Evolutionary conservation across 345 rosid genomes (phyloP).

Genomic region (Brassica incana): DNA sequence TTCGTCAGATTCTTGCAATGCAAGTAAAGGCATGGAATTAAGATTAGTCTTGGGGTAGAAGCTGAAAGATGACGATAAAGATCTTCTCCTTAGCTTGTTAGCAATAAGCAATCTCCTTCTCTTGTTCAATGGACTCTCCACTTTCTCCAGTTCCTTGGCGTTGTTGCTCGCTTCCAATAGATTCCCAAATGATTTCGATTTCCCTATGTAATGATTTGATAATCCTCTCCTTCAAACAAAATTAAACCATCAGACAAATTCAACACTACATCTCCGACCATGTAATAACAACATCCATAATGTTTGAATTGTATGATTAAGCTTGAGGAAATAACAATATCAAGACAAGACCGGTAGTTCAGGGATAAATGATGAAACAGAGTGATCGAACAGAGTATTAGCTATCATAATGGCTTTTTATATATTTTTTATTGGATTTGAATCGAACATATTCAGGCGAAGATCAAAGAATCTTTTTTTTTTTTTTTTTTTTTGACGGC

Average conservation of each 20-base stretch:
- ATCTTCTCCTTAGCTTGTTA: slow-evolving; percentile 46
- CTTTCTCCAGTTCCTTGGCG: slow-evolving; percentile 62
- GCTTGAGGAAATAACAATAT: neutral
- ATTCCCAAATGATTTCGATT: slow-evolving; percentile 79
- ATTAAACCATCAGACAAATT: neutral
- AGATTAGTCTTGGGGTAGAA: slow-evolving; percentile 60
- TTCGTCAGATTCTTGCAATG: slow-evolving; percentile 45
- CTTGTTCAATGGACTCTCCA: slow-evolving; percentile 79
- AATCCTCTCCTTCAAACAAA: slow-evolving; percentile 61
- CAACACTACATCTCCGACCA: neutral
- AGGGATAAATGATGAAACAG: neutral
- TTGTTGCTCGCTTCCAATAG: slow-evolving; percentile 47
- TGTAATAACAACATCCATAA: neutral
- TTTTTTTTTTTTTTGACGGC: too few species aligned
- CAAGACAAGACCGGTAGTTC: neutral
- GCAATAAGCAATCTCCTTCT: slow-evolving; percentile 64
- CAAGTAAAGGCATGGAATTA: slow-evolving; percentile 80
- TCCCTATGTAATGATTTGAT: slow-evolving; percentile 74
- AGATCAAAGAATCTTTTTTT: neutral
- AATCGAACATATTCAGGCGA: slow-evolving; percentile 13
- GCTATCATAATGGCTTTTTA: neutral
- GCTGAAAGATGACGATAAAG: slow-evolving; percentile 33
- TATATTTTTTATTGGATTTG: neutral
- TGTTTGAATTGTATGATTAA: too few species aligned
- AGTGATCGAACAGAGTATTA: neutral